Base-by-base conservation (phyloP, 1,139 yeast species). In the Starmera stellimalicola region DNA sequence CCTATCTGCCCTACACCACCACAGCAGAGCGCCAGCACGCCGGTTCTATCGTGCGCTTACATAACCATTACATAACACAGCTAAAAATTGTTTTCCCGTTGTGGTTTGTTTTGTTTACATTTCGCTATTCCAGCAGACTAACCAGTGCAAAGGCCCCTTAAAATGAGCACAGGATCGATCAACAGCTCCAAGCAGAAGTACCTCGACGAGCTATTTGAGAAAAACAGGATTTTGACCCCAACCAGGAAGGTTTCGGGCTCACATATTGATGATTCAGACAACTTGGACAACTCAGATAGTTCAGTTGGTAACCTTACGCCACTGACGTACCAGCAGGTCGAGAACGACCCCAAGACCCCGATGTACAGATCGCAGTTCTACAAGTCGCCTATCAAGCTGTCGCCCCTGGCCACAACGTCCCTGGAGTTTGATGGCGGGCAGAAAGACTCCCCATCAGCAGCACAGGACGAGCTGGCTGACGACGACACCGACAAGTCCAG, bases 301-400 rank as follows among this genome's bases (percentile, higher is more conserved):
- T 36, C 33, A 12, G 31, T 12, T 10, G 37, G 25, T 5, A 29
- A 39, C 11, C 15, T 47, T 7, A 41, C 49, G 7, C 43, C 44
- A 3, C 28, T 48, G 4, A 39, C 44, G 6, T 39, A 36, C 19
- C 11, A 32, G 1, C 38, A 43, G 7, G 39, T 45, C 14, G 43
- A 34, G 6, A 40, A 43, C 26, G 40, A 47, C 25, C 51, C 52
- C 14, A 40, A 44, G 26, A 47, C 53, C 1, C 52, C 53, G 2
- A 18, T 27, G 7, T 30, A 33, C 16, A 40, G 52, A 29, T 36
- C 35, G 9, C 41, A 42, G 30, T 41, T 23, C 26, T n/a, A 22
- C 19, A 23, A 31, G 30, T 22, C 25, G 7, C 25, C 11, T 29
- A 27, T n/a, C 16, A 27, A 15, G 12, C 31, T 9, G 12, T 37